These are phyloP conservation scores for Plasmopara halstedii DNA, from an alignment of 352 stramenopile species.

Conservation along the genomic window DNA sequence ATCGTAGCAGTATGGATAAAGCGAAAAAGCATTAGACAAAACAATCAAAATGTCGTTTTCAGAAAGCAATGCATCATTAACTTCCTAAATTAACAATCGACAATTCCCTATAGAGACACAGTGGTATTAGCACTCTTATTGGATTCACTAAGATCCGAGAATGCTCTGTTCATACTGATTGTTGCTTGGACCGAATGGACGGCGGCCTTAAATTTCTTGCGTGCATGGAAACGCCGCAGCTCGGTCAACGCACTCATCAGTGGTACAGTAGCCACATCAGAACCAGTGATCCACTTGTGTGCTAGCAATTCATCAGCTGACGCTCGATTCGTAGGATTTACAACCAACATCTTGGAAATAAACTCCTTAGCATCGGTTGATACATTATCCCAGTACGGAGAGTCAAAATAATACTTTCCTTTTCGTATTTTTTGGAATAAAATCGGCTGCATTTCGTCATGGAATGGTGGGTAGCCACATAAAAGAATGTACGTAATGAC, in stretches of 20 bases:
- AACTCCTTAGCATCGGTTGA: conserved; percentile 87
- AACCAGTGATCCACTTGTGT: conserved; percentile 69
- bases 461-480: conserved; percentile 74
- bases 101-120: conserved; percentile 35
- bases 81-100: not conserved
- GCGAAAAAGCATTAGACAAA: conserved; percentile 15
- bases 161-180: conserved; percentile 73
- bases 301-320: conserved; percentile 51
- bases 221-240: conserved; percentile 70
- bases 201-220: conserved; percentile 79
- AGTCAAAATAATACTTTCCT: conserved; percentile 83
- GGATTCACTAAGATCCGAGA: conserved; percentile 28
- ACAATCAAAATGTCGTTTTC: conserved; percentile 12
- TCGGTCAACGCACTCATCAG: conserved; percentile 69
- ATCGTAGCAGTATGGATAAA: conserved; percentile 26
- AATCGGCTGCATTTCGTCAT: conserved; percentile 91
- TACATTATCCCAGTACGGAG: conserved; percentile 86
- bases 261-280: conserved; percentile 60
- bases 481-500: conserved; percentile 90
- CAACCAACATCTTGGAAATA: conserved; percentile 78
- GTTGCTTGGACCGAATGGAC: conserved; percentile 75
- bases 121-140: conserved; percentile 23
- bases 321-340: conserved; percentile 66
- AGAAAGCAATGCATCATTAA: not conserved
- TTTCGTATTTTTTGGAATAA: conserved; percentile 88